phyloP scores from a whole-genome alignment of 2,329 filamentous ascomycete species.

The Cercospora berteroae region DNA sequence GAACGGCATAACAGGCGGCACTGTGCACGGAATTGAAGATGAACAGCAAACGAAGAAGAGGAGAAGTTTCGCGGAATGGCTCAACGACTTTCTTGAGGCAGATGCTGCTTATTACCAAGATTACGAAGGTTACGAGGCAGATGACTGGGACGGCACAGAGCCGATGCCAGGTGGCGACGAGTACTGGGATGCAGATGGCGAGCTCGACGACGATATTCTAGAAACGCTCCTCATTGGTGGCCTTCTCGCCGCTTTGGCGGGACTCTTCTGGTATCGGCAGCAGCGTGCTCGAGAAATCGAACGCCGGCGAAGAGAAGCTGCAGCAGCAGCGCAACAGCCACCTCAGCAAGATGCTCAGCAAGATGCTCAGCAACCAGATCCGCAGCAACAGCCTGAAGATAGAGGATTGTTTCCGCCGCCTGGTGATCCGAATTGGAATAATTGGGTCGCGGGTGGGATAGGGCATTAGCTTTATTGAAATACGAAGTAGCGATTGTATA shows the following conservation, averaged over 20 bases:
- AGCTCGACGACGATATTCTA: conserved; percentile 69
- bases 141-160: conserved; percentile 46
- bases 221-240: conserved; percentile 83
- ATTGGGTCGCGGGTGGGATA: conserved; percentile 67
- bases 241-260: conserved; percentile 69
- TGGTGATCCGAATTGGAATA: conserved; percentile 64
- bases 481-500: neutral
- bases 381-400: conserved; percentile 44
- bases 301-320: conserved; percentile 46
- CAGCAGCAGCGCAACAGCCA: conserved; percentile 32
- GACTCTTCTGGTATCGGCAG: conserved; percentile 78
- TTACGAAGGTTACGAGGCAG: conserved; percentile 51
- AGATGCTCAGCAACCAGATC: conserved; percentile 38
- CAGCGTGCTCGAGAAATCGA: conserved; percentile 57
- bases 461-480: conserved; percentile 49
- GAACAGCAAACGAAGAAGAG: conserved; percentile 51
- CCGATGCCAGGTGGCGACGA: conserved; percentile 56
- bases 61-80: conserved; percentile 69
- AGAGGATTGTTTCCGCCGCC: conserved; percentile 63
- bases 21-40: conserved; percentile 86
- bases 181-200: conserved; percentile 57
- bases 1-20: conserved; percentile 90
- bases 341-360: conserved; percentile 39
- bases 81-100: conserved; percentile 74
- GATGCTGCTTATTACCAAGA: conserved; percentile 40